Percentiles rank a stretch among this genome's conserved stretches.
phyloP scores from a whole-genome alignment of 1,139 yeast genomes.

The Zhuliangozyma blackwelliae region DNA sequence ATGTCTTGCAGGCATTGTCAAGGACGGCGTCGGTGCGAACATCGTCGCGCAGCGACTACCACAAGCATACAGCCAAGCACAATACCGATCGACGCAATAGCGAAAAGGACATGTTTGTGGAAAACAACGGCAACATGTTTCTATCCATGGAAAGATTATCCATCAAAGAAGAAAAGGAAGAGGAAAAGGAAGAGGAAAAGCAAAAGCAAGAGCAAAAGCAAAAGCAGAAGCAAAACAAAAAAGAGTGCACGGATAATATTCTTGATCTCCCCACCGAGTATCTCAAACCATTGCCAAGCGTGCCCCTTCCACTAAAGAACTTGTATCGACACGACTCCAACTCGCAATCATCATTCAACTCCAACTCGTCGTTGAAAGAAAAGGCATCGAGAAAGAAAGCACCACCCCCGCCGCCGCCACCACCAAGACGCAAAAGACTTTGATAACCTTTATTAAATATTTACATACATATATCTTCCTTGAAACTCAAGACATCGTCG shows the following conservation, averaged over 20 bases:
- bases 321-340: slow-evolving; percentile 4
- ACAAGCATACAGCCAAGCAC: slow-evolving; percentile 31
- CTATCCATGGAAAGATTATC: slow-evolving; percentile 4
- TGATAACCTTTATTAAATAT: background rate
- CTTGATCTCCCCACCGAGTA: slow-evolving; percentile 36
- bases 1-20: slow-evolving; percentile 9
- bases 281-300: slow-evolving; percentile 12
- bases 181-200: no score
- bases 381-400: slow-evolving; percentile 34
- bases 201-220: no score
- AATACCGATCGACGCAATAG: slow-evolving; percentile 14
- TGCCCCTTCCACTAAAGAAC: slow-evolving; percentile 9
- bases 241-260: slow-evolving; percentile 12
- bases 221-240: no score
- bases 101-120: slow-evolving; percentile 6
- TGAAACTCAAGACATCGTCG: slow-evolving; percentile 63
- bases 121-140: slow-evolving; percentile 21
- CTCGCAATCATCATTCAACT: slow-evolving; percentile 1
- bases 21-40: slow-evolving; percentile 39
- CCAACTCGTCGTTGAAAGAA: slow-evolving; percentile 18
- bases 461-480: slow-evolving; percentile 55
- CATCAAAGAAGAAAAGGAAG: no score
- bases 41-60: slow-evolving; percentile 33
- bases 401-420: slow-evolving; percentile 42
- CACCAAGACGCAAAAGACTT: slow-evolving; percentile 10